phyloP scores from a whole-genome alignment of 805 yeast genomes.

The Ogataea chonburiensis region DNA sequence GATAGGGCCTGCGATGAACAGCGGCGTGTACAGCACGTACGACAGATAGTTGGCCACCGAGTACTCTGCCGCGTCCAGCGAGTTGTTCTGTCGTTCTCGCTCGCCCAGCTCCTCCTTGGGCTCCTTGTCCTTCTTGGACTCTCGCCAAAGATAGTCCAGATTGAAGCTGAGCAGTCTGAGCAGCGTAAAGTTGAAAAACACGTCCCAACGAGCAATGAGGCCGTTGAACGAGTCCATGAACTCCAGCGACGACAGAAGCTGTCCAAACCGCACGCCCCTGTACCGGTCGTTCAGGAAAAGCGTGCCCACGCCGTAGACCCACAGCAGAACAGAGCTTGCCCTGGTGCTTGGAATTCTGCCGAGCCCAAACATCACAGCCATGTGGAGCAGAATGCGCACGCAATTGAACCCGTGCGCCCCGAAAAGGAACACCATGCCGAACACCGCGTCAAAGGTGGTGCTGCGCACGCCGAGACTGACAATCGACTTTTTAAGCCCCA shows the following conservation, averaged over 20 bases:
- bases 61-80: conserved; percentile 61
- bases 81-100: conserved; percentile 62
- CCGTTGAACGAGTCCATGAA: conserved; percentile 71
- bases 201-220: conserved; percentile 90
- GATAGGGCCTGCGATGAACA: conserved; percentile 94
- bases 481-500: conserved; percentile 44
- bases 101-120: conserved; percentile 42
- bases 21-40: conserved; percentile 80
- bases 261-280: conserved; percentile 52
- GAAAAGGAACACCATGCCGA: conserved; percentile 66
- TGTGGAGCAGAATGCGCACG: conserved; percentile 58
- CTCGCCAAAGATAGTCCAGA: conserved; percentile 60
- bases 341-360: conserved; percentile 39
- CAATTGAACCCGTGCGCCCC: conserved; percentile 81
- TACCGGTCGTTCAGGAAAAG: conserved; percentile 74
- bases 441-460: conserved; percentile 64
- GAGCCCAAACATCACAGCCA: conserved; percentile 51
- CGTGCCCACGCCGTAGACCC: conserved; percentile 79
- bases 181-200: conserved; percentile 85
- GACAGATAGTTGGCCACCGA: conserved; percentile 65
- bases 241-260: conserved; percentile 39
- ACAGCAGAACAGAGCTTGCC: conserved; percentile 47
- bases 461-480: conserved; percentile 36
- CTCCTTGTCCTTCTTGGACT: conserved; percentile 26
- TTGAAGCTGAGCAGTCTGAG: conserved; percentile 82